phyloP scores from a whole-genome alignment of 1,284 basidiomycete genomes.

The Fistulinella cinereoalba region DNA sequence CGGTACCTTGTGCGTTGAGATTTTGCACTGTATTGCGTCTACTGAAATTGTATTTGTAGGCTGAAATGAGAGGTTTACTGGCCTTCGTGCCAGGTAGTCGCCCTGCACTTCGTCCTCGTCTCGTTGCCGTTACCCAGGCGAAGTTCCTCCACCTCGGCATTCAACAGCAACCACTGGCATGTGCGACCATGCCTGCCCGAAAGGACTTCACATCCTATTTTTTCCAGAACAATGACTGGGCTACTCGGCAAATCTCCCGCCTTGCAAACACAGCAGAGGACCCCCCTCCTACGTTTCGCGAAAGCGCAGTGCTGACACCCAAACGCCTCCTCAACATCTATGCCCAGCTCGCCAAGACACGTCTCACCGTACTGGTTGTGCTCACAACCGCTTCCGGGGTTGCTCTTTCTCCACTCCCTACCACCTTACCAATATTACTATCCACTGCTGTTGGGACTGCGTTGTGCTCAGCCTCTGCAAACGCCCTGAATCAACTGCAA shows the following conservation, averaged over 20 bases:
- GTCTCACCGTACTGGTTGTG: slow-evolving; percentile 85
- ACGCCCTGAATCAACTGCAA: slow-evolving; percentile 92
- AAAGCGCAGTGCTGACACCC: slow-evolving; percentile 45
- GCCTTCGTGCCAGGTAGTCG: slow-evolving; percentile 13
- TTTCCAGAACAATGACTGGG: slow-evolving; percentile 55
- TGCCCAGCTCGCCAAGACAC: slow-evolving; percentile 82
- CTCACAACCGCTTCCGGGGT: slow-evolving; percentile 92
- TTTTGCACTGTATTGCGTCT: neutral
- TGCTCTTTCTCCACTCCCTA: slow-evolving; percentile 85
- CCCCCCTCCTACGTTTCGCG: slow-evolving; percentile 20
- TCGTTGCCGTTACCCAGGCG: slow-evolving; percentile 6
- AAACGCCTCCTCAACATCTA: slow-evolving; percentile 67
- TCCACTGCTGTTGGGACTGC: slow-evolving; percentile 88
- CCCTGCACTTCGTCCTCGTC: slow-evolving; percentile 7
- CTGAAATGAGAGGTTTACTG: slow-evolving; percentile 19
- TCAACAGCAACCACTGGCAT: neutral
- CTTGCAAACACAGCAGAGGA: slow-evolving; percentile 6
- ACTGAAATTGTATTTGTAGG: slow-evolving; percentile 3
- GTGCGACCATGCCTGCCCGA: slow-evolving; percentile 14
- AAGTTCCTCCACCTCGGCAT: slow-evolving; percentile 5
- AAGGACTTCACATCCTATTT: slow-evolving; percentile 55
- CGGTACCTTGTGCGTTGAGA: slow-evolving; percentile 3
- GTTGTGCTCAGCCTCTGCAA: slow-evolving; percentile 91
- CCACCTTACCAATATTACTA: slow-evolving; percentile 80
- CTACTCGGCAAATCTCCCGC: slow-evolving; percentile 13